phyloP scores from a whole-genome alignment of 345 rosid genomes.

The Raphanus sativus region DNA sequence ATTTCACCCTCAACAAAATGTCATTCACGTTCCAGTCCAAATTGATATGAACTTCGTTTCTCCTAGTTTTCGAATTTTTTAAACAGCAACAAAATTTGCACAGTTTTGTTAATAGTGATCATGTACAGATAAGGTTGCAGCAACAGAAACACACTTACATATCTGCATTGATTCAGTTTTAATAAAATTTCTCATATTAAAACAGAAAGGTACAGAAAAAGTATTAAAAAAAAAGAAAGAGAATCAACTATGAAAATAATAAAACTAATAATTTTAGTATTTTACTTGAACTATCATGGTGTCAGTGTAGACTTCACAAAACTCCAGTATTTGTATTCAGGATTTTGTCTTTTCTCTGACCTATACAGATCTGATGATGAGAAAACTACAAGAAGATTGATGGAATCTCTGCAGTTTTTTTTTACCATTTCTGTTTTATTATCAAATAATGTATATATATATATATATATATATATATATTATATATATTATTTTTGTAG shows the following conservation, averaged over 20 bases:
- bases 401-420: slow-evolving; percentile 32
- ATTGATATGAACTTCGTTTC: no score
- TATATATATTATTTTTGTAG: not conserved
- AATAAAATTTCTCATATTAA: no score
- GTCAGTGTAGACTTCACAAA: slow-evolving; percentile 7
- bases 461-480: no score
- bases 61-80: no score
- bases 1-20: no score
- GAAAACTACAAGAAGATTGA: slow-evolving; percentile 39
- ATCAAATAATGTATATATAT: not conserved
- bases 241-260: not conserved
- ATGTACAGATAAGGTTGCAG: no score
- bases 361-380: slow-evolving; percentile 23
- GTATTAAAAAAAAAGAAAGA: no score
- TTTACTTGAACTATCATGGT: slow-evolving; percentile 1
- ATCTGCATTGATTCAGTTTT: not conserved
- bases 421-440: slow-evolving; percentile 31
- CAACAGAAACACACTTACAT: not conserved
- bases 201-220: no score
- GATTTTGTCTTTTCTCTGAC: not conserved
- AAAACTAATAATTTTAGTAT: not conserved
- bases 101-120: no score
- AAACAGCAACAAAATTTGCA: no score
- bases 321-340: not conserved
- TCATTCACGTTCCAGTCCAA: no score